Conservation (phyloP, 2,329 filamentous ascomycete species). For the Hirsutella thompsonii region DNA sequence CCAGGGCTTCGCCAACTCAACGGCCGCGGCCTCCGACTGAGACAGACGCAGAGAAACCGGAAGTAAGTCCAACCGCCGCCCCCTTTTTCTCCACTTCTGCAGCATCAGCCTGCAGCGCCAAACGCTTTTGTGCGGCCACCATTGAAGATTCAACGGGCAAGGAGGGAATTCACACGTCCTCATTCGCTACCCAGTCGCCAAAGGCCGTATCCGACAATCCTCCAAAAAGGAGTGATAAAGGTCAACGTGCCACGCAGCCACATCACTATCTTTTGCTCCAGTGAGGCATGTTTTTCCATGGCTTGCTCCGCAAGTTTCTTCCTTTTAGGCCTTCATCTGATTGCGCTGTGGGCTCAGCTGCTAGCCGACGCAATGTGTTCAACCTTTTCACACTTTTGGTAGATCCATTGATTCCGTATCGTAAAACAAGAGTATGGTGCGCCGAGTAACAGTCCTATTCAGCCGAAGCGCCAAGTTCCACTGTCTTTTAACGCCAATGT, state of each 20-base stretch:
- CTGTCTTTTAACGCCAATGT: conserved; percentile 18
- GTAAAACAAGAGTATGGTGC: background rate
- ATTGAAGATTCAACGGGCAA: background rate
- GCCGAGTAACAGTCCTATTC: conserved; percentile 1
- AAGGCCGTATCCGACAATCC: background rate
- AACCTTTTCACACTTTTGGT: too few relatives aligned
- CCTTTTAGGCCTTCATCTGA: background rate
- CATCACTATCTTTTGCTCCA: background rate
- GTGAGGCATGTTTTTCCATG: conserved; percentile 3
- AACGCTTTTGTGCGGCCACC: background rate
- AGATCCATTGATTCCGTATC: too few relatives aligned
- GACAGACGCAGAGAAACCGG: conserved; percentile 1
- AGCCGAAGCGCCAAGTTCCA: conserved; percentile 8
- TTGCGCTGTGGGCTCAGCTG: background rate
- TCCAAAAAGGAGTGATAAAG: background rate
- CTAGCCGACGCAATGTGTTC: too few relatives aligned
- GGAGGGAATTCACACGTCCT: background rate
- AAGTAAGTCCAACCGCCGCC: conserved; percentile 1
- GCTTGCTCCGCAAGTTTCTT: background rate
- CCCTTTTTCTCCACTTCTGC: conserved; percentile 1
- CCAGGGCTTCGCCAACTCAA: background rate
- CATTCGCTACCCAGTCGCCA: background rate
- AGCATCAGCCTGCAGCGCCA: background rate
- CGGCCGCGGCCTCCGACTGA: background rate
- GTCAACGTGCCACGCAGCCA: background rate